phyloP scores from a whole-genome alignment of 2,329 filamentous ascomycete genomes.

The Cucurbitaria berberidis region DNA sequence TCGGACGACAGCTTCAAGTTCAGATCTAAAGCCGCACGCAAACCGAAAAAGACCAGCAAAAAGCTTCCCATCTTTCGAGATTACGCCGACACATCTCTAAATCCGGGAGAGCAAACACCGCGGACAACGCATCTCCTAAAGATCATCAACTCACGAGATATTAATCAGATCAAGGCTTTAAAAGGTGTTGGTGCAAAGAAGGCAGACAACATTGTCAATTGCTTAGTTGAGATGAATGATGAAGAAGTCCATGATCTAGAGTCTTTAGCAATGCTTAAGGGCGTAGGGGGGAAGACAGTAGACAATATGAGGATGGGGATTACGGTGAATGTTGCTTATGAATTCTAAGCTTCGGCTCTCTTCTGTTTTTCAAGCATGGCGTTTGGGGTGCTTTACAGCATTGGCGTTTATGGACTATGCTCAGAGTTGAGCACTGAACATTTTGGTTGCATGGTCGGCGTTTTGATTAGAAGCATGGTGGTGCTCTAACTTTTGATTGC shows the following conservation, averaged over 20 bases:
- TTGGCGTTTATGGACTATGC: not conserved
- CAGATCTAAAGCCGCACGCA: conserved; percentile 45
- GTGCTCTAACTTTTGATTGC: not conserved
- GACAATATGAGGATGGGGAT: conserved; percentile 57
- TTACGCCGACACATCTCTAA: conserved; percentile 14
- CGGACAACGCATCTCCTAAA: conserved; percentile 68
- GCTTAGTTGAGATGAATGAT: conserved; percentile 55
- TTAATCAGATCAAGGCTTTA: conserved; percentile 68
- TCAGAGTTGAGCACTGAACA: not conserved
- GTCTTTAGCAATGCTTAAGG: conserved; percentile 55
- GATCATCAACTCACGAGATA: conserved; percentile 76
- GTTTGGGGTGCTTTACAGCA: conserved; percentile 14
- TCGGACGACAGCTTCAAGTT: conserved; percentile 48
- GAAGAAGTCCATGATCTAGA: conserved; percentile 51
- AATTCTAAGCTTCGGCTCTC: conserved; percentile 27
- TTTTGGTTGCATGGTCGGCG: not conserved
- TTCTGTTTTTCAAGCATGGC: conserved; percentile 26
- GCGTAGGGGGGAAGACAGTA: conserved; percentile 58
- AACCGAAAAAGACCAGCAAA: conserved; percentile 38
- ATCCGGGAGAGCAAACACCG: conserved; percentile 53
- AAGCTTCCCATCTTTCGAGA: conserved; percentile 50
- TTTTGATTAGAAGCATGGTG: not conserved
- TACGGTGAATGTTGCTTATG: conserved; percentile 20
- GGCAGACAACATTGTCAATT: conserved; percentile 62
- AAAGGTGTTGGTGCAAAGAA: conserved; percentile 76